A percentile compares a stretch with the other conserved stretches of the same genome.
Conservation (phyloP, 306 rosid species). For the Urtica urens region DNA sequence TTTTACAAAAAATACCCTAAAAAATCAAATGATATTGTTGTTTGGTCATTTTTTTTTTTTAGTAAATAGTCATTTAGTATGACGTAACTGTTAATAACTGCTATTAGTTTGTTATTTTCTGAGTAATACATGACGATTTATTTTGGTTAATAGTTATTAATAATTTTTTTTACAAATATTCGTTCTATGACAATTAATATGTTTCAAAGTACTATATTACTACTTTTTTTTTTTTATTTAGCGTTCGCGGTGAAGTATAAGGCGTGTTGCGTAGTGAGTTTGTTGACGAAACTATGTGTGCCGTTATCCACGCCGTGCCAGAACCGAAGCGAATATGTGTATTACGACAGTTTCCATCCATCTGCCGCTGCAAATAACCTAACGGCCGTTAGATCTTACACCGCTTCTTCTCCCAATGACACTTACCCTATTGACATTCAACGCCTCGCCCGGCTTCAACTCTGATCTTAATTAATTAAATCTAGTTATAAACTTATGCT, state of each 20-base stretch:
- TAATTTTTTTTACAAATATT: too few relatives aligned
- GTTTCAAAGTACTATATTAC: too few relatives aligned
- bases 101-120: too few relatives aligned
- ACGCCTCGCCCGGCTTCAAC: constrained; percentile 8
- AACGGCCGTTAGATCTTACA: not conserved
- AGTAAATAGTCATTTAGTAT: too few relatives aligned
- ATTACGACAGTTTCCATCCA: constrained; percentile 1
- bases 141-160: too few relatives aligned
- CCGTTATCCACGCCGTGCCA: not conserved
- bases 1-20: too few relatives aligned
- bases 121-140: too few relatives aligned
- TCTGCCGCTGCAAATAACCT: not conserved
- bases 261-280: constrained; percentile 11
- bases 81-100: too few relatives aligned
- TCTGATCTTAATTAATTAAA: too few relatives aligned
- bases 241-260: constrained; percentile 19
- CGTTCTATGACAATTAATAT: not conserved
- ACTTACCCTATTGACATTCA: constrained; percentile 15
- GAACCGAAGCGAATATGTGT: not conserved
- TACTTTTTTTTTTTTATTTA: not conserved
- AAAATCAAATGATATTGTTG: too few relatives aligned
- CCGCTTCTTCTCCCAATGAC: not conserved
- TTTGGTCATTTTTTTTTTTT: too few relatives aligned
- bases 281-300: constrained; percentile 9
- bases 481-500: too few relatives aligned